Evolutionary conservation across 352 stramenopile genomes (phyloP).

Genomic region (Phytopythium helicoides): DNA sequence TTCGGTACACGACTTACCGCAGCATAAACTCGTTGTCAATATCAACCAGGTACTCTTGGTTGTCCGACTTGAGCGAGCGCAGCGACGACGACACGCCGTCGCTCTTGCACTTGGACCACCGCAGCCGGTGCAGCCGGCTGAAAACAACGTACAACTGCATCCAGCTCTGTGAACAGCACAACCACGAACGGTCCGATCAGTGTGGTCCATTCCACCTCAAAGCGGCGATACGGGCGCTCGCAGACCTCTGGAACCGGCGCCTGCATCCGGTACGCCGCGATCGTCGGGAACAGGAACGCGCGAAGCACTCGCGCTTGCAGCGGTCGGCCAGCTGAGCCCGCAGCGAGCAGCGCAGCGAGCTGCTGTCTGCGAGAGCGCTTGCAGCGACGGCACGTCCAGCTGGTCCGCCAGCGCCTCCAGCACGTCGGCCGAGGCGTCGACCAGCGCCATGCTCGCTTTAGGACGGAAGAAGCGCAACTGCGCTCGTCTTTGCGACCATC

Average conservation of each 20-base stretch:
- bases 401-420: constrained; percentile 25
- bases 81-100: constrained; percentile 51
- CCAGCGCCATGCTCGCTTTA: constrained; percentile 8
- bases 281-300: constrained; percentile 52
- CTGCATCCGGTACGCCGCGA: constrained; percentile 64
- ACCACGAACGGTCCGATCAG: no score
- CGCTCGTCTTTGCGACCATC: no score
- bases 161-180: constrained; percentile 37
- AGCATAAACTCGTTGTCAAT: constrained; percentile 35
- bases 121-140: constrained; percentile 27
- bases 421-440: constrained; percentile 37
- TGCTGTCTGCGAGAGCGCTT: constrained; percentile 33
- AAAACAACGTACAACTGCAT: constrained; percentile 55
- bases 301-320: constrained; percentile 70
- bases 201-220: neutral
- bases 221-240: no score
- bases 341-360: constrained; percentile 9
- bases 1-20: constrained; percentile 14
- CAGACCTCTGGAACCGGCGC: constrained; percentile 40
- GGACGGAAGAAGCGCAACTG: no score
- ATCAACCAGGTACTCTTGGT: constrained; percentile 64
- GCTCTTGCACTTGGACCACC: constrained; percentile 36
- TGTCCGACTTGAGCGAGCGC: constrained; percentile 61
- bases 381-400: constrained; percentile 36
- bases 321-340: constrained; percentile 20